Base-by-base conservation (phyloP, 2,329 filamentous ascomycete genomes). In the Metarhizium brunneum region DNA sequence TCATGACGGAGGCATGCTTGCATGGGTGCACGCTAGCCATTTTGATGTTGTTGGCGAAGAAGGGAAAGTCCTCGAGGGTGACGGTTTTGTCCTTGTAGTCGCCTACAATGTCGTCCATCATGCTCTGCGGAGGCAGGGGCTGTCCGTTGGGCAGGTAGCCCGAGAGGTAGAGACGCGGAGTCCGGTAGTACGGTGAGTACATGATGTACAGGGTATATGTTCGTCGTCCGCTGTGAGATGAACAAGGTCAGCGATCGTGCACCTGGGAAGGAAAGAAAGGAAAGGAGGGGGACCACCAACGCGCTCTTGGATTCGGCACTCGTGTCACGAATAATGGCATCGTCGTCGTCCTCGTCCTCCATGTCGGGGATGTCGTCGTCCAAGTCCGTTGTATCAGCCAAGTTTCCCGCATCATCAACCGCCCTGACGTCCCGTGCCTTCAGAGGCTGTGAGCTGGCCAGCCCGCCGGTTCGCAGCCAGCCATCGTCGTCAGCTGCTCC, bases 141-240 rank as follows among this genome's bases (percentile, higher is more conserved):
- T 91, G 87, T 32, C 89, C 89, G 56, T 84, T 82, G 30, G 88
- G 81, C 13, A 84, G 77, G 72, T 97, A 97, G 65, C 94, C 94
- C 0, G 91, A 95, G 50, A 99, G 84, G 72, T 96, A 99, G 65
- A 97, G 83, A 38, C 94, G 90, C 0, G 94, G 94, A 4, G 94
- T 97, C 63, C 90, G 88, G 75, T 97, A 99, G 77, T 95, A 96
- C 42, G 92, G 88, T 4, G 92, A 90, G 76, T 99, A 99, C 74
- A 91, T 94, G 67, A 99, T 97, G 79, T 99, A 99, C 62, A 99
- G 86, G 48, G 88, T 96, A 72, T 99, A 99, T n/a, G 90, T 95
- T 63, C 94, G 88, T 53, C 89, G 82, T 54, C 88, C 86, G 56
- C 90, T 95, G 61, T n/a, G 49, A n/a, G 11, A 20, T 30, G 25